Base-by-base conservation (phyloP, 108 stramenopile species). In the Nitzschia sp. region DNA sequence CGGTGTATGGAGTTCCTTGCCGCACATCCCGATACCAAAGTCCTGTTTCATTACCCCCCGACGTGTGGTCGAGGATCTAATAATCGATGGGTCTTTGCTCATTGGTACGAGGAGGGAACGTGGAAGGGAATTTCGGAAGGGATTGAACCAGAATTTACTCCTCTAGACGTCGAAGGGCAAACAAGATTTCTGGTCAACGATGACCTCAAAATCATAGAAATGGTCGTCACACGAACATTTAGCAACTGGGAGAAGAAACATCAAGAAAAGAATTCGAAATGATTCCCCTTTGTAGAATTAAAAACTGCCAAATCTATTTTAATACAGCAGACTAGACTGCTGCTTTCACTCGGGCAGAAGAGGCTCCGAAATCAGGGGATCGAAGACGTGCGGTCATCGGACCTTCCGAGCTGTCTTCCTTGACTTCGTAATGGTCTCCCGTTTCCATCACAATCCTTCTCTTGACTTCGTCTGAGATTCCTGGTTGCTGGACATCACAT, bases 101-200 rank as follows among this genome's bases (percentile, higher is more conserved):
- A 88, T 57, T 88, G 84, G 87, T 88, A 88, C 64, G 87, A 85
- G 63, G 60, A 54, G 2, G 87, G 87, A 16, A 72, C 71, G 6
- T 88, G 80, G 80, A 61, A 57, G 29, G 87, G 82, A 6, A 67
- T 58, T 2, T 80, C 79, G 5, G 58, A 68, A 23, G 84, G 80
- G 8, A 69, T 88, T 48, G 52, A 36, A 19, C 81, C 84, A 2
- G 50, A 65, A 46, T 34, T 58, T 27, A 44, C 65, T 15, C 81
- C 79, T 15, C 57, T 88, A 74, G 59, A 63, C 17, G 83, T 85
- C 11, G 81, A 88, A 36, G 83, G 87, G 13, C 87, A 88, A 68
- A 88, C 87, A 3, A 32, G 87, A 60, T 88, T 88, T 58, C 33
- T 65, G 56, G 84, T 85, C 1, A 46, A 59, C 47, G 69, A 71